Evolutionary conservation across 176 grass and related monocot genomes (phyloP), one percentile per base, ranked within the genome.

Genomic region (Carex cristatella): DNA sequence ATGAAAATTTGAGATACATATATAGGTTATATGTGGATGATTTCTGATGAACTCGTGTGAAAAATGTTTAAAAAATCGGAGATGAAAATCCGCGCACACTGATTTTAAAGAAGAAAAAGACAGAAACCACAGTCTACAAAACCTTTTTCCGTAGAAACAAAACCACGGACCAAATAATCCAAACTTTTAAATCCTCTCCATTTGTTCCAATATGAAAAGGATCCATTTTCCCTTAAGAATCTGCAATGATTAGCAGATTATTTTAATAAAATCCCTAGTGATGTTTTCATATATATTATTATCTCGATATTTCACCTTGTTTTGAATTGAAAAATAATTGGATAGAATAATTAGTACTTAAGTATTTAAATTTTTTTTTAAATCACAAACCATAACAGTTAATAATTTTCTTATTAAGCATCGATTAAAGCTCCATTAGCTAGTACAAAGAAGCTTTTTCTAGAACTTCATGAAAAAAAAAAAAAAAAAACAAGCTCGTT

Each of bases 61-160:
- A 23, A 23, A 23, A 23, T 23, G 23, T 23, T 23, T 23, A 23
- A 23, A 23, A 23, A 23, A 23, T 23, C 23, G 23, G 23, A 23
- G 23, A 23, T 23, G 23, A 23, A 23, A 23, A 23, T 23, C 23
- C 23, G 23, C 23, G 23, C 23, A 18, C 5, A 48, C 2, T 33
- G 35, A 30, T 33, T 16, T n/a, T 10, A 56, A 83, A 83, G 0
- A 83, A 64, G 13, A 53, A 69, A 44, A 69, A 53, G 42, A 40
- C 59, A 4, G 28, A 83, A 83, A 81, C 79, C 53, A 81, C 33
- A 23, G 32, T 48, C 79, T 35, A 27, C 35, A 40, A 81, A 81
- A 53, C 63, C 46, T 32, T 18, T 69, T 69, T 69, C 46, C 27
- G 15, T 55, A 53, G 27, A 69, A 69, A 69, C 59, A 69, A 83